Conservation (phyloP, 768 basidiomycete genomes). For the Leccinellum rugosiceps region DNA sequence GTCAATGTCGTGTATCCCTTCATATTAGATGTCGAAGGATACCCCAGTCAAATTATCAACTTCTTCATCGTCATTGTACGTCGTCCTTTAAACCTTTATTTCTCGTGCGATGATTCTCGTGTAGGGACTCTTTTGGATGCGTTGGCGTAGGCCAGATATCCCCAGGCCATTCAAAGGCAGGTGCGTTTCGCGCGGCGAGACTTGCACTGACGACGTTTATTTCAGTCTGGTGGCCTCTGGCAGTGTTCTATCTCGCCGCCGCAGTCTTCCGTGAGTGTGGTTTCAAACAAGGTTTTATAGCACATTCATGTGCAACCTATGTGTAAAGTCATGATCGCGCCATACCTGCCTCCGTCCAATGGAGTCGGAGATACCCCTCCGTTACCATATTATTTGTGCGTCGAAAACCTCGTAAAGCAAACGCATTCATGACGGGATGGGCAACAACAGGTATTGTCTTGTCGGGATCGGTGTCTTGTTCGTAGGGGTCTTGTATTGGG, state of each 20-base stretch:
- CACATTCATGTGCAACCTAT: not conserved
- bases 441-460: slow-evolving; percentile 44
- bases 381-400: slow-evolving; percentile 53
- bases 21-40: slow-evolving; percentile 52
- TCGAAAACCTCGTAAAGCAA: not conserved
- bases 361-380: slow-evolving; percentile 58
- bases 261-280: slow-evolving; percentile 45
- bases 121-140: slow-evolving; percentile 54
- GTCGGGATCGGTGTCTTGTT: slow-evolving; percentile 50
- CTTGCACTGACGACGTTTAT: not conserved
- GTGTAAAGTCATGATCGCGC: slow-evolving; percentile 47
- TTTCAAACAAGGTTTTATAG: slow-evolving; percentile 2
- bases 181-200: not conserved
- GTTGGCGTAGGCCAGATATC: slow-evolving; percentile 47
- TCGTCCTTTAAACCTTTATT: not conserved
- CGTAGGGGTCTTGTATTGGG: slow-evolving; percentile 52
- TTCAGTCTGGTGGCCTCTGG: slow-evolving; percentile 54
- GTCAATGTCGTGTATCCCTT: slow-evolving; percentile 54
- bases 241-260: slow-evolving; percentile 52
- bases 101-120: not conserved
- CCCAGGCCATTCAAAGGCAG: slow-evolving; percentile 52
- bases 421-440: slow-evolving; percentile 36
- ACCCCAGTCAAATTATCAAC: slow-evolving; percentile 53
- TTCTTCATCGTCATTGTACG: slow-evolving; percentile 55
- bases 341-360: slow-evolving; percentile 53